Evolutionary conservation across 345 rosid species (phyloP).

Genomic region (Aurinia saxatilis): DNA sequence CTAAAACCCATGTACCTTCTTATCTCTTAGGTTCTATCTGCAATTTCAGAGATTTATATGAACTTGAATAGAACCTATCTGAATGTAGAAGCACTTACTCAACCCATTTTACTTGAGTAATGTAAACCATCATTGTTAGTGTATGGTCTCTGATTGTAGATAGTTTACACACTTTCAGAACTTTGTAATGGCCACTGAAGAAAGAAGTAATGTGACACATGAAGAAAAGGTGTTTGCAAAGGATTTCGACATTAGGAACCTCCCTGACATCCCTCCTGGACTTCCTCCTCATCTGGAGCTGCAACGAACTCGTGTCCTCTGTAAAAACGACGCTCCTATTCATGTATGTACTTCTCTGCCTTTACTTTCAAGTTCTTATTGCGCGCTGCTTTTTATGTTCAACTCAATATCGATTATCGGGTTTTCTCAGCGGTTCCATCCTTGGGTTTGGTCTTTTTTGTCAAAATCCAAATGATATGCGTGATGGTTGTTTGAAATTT

Average conservation of each 20-base stretch:
- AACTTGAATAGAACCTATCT: no score
- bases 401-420: no score
- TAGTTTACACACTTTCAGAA: neutral
- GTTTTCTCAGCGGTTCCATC: no score
- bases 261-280: slow-evolving; percentile 63
- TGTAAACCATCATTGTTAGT: no score
- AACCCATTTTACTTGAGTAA: no score
- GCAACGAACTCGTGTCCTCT: slow-evolving; percentile 63
- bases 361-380: neutral
- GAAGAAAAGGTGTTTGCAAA: slow-evolving; percentile 19
- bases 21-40: no score
- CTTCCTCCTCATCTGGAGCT: slow-evolving; percentile 71
- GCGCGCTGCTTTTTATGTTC: no score
- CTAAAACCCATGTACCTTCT: no score
- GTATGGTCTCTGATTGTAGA: no score
- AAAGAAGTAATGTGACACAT: neutral
- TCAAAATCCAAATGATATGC: neutral
- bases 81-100: no score
- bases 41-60: no score
- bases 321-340: slow-evolving; percentile 62
- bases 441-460: no score
- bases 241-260: slow-evolving; percentile 35
- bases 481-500: neutral
- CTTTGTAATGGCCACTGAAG: neutral
- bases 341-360: slow-evolving; percentile 36